phyloP scores from a whole-genome alignment of 2,329 filamentous ascomycete species.

The Tolypocladium nubicola region DNA sequence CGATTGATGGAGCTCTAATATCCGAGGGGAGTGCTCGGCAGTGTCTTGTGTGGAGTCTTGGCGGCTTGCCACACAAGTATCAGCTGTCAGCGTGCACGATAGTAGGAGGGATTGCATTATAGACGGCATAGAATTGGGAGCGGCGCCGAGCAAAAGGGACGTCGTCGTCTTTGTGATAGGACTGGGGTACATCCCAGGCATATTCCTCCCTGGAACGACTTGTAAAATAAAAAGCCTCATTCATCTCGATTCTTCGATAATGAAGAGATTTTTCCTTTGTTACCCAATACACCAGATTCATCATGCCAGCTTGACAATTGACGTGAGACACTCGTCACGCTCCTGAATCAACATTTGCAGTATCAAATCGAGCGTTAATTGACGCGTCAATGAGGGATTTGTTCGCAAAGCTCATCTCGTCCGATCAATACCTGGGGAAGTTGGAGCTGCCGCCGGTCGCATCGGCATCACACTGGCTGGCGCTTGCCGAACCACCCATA shows the following conservation, averaged over 20 bases:
- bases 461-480: background rate
- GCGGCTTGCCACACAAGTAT: slow-evolving; percentile 15
- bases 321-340: background rate
- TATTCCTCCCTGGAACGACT: slow-evolving; percentile 22
- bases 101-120: slow-evolving; percentile 26
- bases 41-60: slow-evolving; percentile 15
- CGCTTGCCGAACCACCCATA: background rate
- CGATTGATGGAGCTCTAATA: slow-evolving; percentile 24
- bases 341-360: background rate
- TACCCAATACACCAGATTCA: slow-evolving; percentile 2
- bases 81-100: slow-evolving; percentile 20
- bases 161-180: slow-evolving; percentile 24
- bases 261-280: slow-evolving; percentile 18
- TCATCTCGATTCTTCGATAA: slow-evolving; percentile 25
- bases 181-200: slow-evolving; percentile 21
- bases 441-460: background rate
- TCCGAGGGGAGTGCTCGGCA: slow-evolving; percentile 15
- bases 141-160: slow-evolving; percentile 18
- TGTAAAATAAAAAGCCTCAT: slow-evolving; percentile 35
- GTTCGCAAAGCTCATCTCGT: background rate
- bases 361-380: background rate
- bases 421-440: background rate
- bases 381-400: background rate
- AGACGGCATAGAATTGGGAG: slow-evolving; percentile 30
- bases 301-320: background rate